Conservation (phyloP, 371 early-diverging fungal species). For the Entomophthora muscae region DNA sequence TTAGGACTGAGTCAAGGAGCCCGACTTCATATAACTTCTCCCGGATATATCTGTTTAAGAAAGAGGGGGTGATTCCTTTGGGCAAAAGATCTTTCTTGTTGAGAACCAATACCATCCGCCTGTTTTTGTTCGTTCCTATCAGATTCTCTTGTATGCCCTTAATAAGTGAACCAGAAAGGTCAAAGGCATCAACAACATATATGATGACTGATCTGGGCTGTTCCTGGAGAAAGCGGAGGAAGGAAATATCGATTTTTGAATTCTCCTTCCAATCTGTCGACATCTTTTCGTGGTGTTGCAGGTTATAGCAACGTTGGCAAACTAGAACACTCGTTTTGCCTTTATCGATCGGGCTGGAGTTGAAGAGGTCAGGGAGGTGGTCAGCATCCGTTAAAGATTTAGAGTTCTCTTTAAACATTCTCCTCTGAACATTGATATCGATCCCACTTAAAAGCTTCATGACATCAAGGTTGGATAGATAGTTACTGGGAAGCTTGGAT, state of each 20-base stretch:
- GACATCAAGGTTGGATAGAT: not conserved
- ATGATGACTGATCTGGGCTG: not conserved
- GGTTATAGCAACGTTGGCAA: not conserved
- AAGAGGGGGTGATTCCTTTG: conserved; percentile 26
- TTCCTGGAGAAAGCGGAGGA: not conserved
- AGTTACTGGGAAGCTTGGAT: not conserved
- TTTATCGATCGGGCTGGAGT: not conserved
- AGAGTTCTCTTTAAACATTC: not conserved
- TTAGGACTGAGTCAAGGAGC: conserved; percentile 18
- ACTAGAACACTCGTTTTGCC: not conserved
- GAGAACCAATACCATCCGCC: conserved; percentile 24
- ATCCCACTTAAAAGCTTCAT: not conserved
- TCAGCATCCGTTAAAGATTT: not conserved
- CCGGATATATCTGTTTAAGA: conserved; percentile 32
- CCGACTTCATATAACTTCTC: conserved; percentile 24
- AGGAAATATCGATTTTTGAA: not conserved
- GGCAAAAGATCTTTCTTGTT: conserved; percentile 53
- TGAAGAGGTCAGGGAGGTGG: not conserved
- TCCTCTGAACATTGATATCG: not conserved
- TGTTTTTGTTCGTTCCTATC: not conserved
- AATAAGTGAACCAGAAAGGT: not conserved
- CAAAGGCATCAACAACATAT: conserved; percentile 1
- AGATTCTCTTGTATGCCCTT: not conserved
- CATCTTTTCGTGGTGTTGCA: not conserved
- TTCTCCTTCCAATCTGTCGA: not conserved